Percentiles rank a stretch among this genome's conserved stretches.
Conservation (phyloP, 257 asterid species). For the Thymus mandschuricus region DNA sequence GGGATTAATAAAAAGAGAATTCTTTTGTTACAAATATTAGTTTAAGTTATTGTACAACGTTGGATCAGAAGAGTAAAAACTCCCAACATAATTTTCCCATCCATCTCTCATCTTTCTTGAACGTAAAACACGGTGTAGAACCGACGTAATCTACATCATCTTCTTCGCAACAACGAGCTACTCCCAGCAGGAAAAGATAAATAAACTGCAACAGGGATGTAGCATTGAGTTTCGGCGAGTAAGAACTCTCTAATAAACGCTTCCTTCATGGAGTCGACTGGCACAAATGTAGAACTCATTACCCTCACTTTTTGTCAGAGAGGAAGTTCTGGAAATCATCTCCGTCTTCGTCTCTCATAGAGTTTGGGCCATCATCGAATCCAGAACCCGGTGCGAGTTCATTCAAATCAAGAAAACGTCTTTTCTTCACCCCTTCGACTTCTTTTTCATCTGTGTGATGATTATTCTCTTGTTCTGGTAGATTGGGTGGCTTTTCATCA, state of each 20-base stretch:
- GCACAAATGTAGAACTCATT: constrained; percentile 38
- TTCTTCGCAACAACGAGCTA: constrained; percentile 44
- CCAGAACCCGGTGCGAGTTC: constrained; percentile 96
- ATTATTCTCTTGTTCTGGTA: constrained; percentile 38
- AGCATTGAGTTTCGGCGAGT: constrained; percentile 44
- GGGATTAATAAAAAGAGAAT: constrained; percentile 30
- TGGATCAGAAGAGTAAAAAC: constrained; percentile 45
- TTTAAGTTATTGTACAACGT: constrained; percentile 58
- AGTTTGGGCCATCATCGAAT: constrained; percentile 76
- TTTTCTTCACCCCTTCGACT: constrained; percentile 51
- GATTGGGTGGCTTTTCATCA: constrained; percentile 37
- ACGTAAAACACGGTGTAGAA: constrained; percentile 48
- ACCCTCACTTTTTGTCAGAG: constrained; percentile 16
- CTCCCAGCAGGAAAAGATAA: constrained; percentile 52
- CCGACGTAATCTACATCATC: constrained; percentile 61
- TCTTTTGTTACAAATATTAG: constrained; percentile 55
- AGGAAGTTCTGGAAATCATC: constrained; percentile 47
- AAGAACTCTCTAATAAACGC: constrained; percentile 43
- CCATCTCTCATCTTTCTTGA: constrained; percentile 40
- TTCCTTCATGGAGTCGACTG: constrained; percentile 44
- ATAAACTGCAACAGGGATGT: constrained; percentile 45
- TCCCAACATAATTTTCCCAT: constrained; percentile 37
- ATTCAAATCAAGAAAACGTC: constrained; percentile 86
- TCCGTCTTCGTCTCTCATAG: constrained; percentile 60
- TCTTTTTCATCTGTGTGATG: constrained; percentile 39